Percentiles rank a stretch among this genome's conserved stretches.
These are phyloP conservation scores for Sordariomycetes sp. DNA, from an alignment of 2,329 filamentous ascomycete genomes.

Conservation along the genomic window DNA sequence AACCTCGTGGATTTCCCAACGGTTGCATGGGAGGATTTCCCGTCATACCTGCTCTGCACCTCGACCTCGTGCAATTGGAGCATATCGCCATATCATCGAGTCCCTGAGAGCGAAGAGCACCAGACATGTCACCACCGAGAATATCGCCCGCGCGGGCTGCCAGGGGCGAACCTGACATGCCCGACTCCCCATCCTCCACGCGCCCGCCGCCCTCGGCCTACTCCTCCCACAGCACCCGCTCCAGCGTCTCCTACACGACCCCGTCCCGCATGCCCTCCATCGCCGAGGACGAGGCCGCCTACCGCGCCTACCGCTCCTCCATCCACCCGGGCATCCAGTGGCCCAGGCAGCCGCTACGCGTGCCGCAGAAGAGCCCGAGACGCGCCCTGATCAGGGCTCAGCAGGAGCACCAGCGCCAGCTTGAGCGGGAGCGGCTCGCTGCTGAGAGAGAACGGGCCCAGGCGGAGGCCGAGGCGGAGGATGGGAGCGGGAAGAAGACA, in stretches of 20 bases:
- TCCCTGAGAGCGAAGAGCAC: too few species aligned
- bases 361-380: slow-evolving; percentile 18
- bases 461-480: background rate
- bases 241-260: slow-evolving; percentile 1
- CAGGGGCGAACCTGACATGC: too few species aligned
- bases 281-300: slow-evolving; percentile 5
- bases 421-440: slow-evolving; percentile 1
- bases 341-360: slow-evolving; percentile 15
- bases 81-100: too few species aligned
- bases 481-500: background rate
- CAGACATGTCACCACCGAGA: background rate
- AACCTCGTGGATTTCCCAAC: too few species aligned
- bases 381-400: slow-evolving; percentile 3
- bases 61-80: too few species aligned
- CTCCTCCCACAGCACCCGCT: background rate
- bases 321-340: slow-evolving; percentile 1
- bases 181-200: too few species aligned
- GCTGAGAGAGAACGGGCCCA: too few species aligned
- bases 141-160: background rate
- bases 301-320: background rate
- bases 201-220: background rate
- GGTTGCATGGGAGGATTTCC: too few species aligned
- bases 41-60: too few species aligned
- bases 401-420: background rate
- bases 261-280: slow-evolving; percentile 5